Percentiles rank a stretch among this genome's conserved stretches.
Conservation (phyloP, 129 eudicot species). For the Pittosporum tobira region DNA sequence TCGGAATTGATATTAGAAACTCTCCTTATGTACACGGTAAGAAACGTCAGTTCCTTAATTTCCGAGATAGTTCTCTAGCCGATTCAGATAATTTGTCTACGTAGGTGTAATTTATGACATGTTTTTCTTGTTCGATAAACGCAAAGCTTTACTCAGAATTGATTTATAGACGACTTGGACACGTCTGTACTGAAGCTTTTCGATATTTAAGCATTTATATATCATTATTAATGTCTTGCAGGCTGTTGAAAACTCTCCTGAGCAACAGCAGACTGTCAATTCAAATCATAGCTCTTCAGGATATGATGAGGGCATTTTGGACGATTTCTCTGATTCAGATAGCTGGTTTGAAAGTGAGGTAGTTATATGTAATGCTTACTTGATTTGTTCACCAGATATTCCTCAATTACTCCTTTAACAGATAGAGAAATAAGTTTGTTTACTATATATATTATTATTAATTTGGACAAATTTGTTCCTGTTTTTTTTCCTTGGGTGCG, state of each 20-base stretch:
- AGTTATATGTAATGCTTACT: conserved; percentile 26
- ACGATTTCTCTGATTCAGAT: conserved; percentile 59
- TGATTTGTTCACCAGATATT: too few relatives aligned
- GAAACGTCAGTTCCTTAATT: conserved; percentile 16
- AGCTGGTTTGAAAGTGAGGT: conserved; percentile 46
- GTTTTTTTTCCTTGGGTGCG: too few relatives aligned
- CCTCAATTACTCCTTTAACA: too few relatives aligned
- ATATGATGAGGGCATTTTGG: conserved; percentile 47
- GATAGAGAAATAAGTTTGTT: too few relatives aligned
- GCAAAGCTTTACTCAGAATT: too few relatives aligned
- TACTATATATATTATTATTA: too few relatives aligned
- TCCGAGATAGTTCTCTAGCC: not conserved
- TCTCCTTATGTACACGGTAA: conserved; percentile 54
- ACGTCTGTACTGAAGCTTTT: too few relatives aligned
- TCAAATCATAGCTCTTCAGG: conserved; percentile 60
- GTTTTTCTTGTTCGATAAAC: too few relatives aligned
- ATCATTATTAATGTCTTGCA: conserved; percentile 28
- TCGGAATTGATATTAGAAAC: conserved; percentile 47
- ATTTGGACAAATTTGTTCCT: too few relatives aligned
- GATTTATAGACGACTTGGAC: too few relatives aligned
- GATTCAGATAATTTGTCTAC: not conserved
- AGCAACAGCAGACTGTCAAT: conserved; percentile 27
- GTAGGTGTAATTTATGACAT: not conserved
- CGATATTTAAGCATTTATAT: too few relatives aligned
- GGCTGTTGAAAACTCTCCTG: conserved; percentile 42